A percentile compares a stretch with the other conserved stretches of the same genome.
phyloP scores from a whole-genome alignment of 2,329 filamentous ascomycete species.

The Fusarium staphyleae region DNA sequence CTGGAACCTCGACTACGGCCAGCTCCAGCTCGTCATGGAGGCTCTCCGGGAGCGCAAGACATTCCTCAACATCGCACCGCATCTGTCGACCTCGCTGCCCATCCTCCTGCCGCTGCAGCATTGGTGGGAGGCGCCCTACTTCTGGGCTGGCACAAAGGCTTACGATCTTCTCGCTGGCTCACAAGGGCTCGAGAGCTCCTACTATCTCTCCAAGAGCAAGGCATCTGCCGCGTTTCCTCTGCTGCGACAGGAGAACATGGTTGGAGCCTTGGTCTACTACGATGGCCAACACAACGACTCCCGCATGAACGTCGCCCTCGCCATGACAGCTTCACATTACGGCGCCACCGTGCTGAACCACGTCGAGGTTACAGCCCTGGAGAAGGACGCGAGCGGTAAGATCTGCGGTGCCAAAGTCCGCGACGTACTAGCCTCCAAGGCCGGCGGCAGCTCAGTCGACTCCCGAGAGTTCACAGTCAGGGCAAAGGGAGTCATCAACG shows the following conservation, averaged over 20 bases:
- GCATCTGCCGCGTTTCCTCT: slow-evolving; percentile 81
- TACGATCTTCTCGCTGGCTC: slow-evolving; percentile 84
- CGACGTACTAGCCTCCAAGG: slow-evolving; percentile 67
- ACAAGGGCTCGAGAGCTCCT: slow-evolving; percentile 83
- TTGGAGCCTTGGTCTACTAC: slow-evolving; percentile 85
- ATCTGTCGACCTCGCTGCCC: slow-evolving; percentile 80
- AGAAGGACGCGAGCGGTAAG: slow-evolving; percentile 73
- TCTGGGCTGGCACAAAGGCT: slow-evolving; percentile 74
- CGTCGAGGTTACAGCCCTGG: slow-evolving; percentile 76
- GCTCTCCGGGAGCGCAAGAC: slow-evolving; percentile 83
- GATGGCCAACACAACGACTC: slow-evolving; percentile 89
- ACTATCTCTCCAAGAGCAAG: slow-evolving; percentile 79
- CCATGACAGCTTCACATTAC: slow-evolving; percentile 80
- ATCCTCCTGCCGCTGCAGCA: slow-evolving; percentile 84
- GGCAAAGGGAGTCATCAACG: slow-evolving; percentile 84
- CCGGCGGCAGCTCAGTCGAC: slow-evolving; percentile 63
- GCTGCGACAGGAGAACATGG: slow-evolving; percentile 74
- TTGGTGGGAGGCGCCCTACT: slow-evolving; percentile 84
- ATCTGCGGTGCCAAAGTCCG: slow-evolving; percentile 68
- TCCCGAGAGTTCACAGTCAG: slow-evolving; percentile 68
- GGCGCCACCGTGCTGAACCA: slow-evolving; percentile 83
- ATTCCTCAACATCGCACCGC: slow-evolving; percentile 82
- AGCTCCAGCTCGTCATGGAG: slow-evolving; percentile 82
- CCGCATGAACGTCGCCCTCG: slow-evolving; percentile 84
- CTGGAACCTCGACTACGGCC: slow-evolving; percentile 83